Evolutionary conservation across 768 basidiomycete genomes (phyloP), one percentile per base, ranked within the genome.

Genomic region (Pisolithus marmoratus): DNA sequence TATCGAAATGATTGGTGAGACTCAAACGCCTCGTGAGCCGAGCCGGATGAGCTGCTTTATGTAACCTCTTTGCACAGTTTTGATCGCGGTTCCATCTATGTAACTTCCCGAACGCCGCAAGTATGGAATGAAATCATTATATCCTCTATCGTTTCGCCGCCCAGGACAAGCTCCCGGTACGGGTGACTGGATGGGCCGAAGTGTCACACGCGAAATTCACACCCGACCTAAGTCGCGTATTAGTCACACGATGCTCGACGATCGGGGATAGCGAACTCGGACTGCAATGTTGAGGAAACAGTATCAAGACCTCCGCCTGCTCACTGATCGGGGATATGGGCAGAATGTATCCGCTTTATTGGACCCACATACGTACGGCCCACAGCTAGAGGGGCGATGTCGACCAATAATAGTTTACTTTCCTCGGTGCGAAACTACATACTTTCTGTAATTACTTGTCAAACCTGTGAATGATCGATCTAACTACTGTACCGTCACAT

Each of bases 1-100:
- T 34, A 14, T 34, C 14, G 12, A 2, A n/a, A 27, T 19, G 48
- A n/a, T n/a, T n/a, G 22, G 48, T 4, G 87, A 14, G 91, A 86
- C 22, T 24, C 3, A 14, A 26, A 14, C 7, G 6, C 42, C 42
- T 22, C 9, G 15, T 7, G 23, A 22, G 3, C 34, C 15, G 42
- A 43, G 23, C 42, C 24, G 15, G 15, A 22, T 43, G 23, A 23
- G 12, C 12, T 29, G 24, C 14, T 45, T 45, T 26, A 29, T 45
- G 43, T 27, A 29, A n/a, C 20, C 42, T 26, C 42, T 26, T 23
- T 45, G 24, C 43, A 8, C 24, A 45, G 43, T 26, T 17, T 15
- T 23, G 23, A 27, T 17, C 8, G n/a, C 8, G 19, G 8, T 24
- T 45, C 22, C 43, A 45, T 26, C 23, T 29, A 14, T 45, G 43